Base-by-base conservation (phyloP, 2,329 filamentous ascomycete genomes). In the Phyllachora maydis region DNA sequence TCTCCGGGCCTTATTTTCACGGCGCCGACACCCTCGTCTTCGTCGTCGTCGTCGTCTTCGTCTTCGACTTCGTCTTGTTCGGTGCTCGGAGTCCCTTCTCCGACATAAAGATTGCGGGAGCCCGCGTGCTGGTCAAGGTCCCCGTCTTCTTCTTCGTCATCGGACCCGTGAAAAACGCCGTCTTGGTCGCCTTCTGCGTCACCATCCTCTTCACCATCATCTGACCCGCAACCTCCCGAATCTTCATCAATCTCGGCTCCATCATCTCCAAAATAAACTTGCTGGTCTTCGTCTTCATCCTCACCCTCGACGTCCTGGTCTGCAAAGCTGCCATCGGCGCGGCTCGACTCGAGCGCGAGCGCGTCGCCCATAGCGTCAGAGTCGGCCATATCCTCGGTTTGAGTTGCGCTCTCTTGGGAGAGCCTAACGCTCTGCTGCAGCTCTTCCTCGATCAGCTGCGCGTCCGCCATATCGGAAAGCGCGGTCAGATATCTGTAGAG, bases 371-470 rank as follows among this genome's bases (percentile, higher is more conserved):
- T 34, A 20, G 37, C 34, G 14, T 40, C 35, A 17, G 40, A 37
- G 14, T 36, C 35, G 6, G 30, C 27, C 18, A 33, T 29, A 14
- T 52, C 54, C 17, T 54, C 52, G 23, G n/a, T n/a, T n/a, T n/a
- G n/a, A n/a, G n/a, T n/a, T n/a, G n/a, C n/a, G n/a, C n/a, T n/a
- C n/a, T 54, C 55, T 27, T 60, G 57, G 5, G 58, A 60, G 26
- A 56, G 47, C 32, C 59, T 46, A 20, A 54, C 55, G 39, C 59
- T 64, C 35, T 62, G 57, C 35, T 65, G 62, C 27, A 64, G 48
- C 40, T 65, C 57, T 28, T 67, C 60, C 38, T 65, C 54, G 46
- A 61, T 64, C 23, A 55, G 47, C 35, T 62, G 59, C 26, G 55
- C 50, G 35, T 52, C 61, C 24, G 53, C 43, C 56, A 63, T 63